These are phyloP conservation scores for Debaryomyces robertsiae DNA, from an alignment of 1,139 yeast species.

Conservation along the genomic window DNA sequence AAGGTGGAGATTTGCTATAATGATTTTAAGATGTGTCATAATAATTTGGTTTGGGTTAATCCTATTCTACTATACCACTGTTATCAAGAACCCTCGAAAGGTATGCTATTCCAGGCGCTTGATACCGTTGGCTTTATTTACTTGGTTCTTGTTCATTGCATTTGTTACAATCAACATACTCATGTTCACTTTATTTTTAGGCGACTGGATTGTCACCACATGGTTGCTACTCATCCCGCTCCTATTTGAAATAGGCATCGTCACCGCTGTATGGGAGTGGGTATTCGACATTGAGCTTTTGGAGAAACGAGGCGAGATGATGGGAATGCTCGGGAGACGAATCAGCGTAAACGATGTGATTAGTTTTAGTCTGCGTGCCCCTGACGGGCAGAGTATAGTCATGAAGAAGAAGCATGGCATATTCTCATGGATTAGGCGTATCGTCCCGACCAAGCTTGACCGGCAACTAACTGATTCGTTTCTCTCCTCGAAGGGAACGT, in stretches of 20 bases:
- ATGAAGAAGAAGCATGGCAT: conserved; percentile 7
- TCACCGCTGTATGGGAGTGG: conserved; percentile 58
- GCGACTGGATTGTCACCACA: conserved; percentile 33
- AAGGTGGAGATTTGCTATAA: conserved; percentile 29
- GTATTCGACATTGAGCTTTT: conserved; percentile 43
- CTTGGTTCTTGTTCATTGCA: conserved; percentile 33
- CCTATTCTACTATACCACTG: conserved; percentile 32
- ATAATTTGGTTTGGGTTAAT: conserved; percentile 30
- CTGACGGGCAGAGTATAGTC: conserved; percentile 20
- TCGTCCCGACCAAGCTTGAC: too few species aligned
- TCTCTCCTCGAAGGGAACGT: too few species aligned
- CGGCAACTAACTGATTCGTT: too few species aligned
- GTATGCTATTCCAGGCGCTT: conserved; percentile 38
- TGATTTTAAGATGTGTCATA: conserved; percentile 25
- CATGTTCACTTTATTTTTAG: conserved; percentile 27
- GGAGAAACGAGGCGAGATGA: conserved; percentile 45
- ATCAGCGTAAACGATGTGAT: conserved; percentile 42
- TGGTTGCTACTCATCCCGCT: conserved; percentile 46
- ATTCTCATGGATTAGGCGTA: not conserved
- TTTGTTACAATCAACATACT: conserved; percentile 36
- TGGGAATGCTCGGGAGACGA: conserved; percentile 52
- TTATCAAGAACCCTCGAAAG: conserved; percentile 33
- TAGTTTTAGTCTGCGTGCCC: conserved; percentile 19
- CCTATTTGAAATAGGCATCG: conserved; percentile 40
- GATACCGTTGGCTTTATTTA: conserved; percentile 44